Evolutionary conservation across 192 early-diverging fungal genomes (phyloP).

Genomic region (Funneliformis geosporum): DNA sequence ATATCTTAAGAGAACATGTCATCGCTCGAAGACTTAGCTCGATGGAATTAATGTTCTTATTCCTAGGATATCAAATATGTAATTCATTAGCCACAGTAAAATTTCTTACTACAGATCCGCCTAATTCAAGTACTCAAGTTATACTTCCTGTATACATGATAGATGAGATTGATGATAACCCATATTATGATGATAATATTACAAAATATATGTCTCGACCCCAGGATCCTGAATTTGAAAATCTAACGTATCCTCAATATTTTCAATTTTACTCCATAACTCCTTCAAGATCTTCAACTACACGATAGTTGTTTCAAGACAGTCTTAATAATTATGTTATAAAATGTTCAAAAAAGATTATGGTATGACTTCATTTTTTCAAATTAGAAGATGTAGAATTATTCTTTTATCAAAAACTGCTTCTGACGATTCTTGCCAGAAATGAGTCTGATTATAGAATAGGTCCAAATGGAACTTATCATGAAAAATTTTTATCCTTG

Average conservation of each 20-base stretch:
- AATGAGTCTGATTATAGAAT: no score
- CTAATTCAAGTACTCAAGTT: no score
- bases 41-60: not conserved
- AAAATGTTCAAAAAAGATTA: not conserved
- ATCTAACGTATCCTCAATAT: no score
- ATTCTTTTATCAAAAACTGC: slow-evolving; percentile 14
- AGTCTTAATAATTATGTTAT: not conserved
- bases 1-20: not conserved
- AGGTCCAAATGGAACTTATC: no score
- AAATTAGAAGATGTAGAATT: not conserved
- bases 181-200: not conserved
- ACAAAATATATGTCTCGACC: not conserved
- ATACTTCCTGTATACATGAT: no score
- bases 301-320: not conserved
- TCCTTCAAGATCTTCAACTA: not conserved
- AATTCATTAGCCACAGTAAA: no score
- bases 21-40: slow-evolving; percentile 1
- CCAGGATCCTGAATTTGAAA: not conserved
- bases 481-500: no score
- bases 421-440: no score
- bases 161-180: not conserved
- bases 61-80: not conserved
- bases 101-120: no score
- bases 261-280: not conserved
- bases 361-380: not conserved